Conservation (phyloP, 371 early-diverging fungal genomes). For the Nematocida major region DNA sequence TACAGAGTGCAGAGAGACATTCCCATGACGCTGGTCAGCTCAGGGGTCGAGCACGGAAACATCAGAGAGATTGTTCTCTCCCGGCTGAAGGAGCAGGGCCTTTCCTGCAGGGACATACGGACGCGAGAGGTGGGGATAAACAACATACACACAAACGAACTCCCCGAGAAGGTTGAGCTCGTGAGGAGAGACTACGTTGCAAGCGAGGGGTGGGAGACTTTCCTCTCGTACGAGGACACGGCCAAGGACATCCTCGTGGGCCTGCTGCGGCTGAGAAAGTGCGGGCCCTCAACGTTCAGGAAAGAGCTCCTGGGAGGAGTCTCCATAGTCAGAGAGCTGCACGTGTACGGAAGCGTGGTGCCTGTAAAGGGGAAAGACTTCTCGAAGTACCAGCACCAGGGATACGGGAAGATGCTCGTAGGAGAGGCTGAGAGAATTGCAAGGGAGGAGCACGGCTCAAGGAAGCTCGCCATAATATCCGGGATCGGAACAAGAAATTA, state of each 20-base stretch:
- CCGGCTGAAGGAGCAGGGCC: slow-evolving; percentile 91
- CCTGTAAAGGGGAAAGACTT: slow-evolving; percentile 88
- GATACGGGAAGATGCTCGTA: slow-evolving; percentile 93
- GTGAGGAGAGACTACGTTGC: slow-evolving; percentile 95
- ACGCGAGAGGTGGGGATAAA: slow-evolving; percentile 98
- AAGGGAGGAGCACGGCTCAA: slow-evolving; percentile 86
- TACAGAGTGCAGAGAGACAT: slow-evolving; percentile 99
- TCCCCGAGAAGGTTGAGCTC: slow-evolving; percentile 80
- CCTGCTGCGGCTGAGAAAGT: slow-evolving; percentile 82
- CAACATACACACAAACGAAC: slow-evolving; percentile 85
- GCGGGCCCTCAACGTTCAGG: slow-evolving; percentile 79
- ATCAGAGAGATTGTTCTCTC: slow-evolving; percentile 88
- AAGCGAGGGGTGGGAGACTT: slow-evolving; percentile 99
- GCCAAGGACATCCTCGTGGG: slow-evolving; percentile 93
- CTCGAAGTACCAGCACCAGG: slow-evolving; percentile 97
- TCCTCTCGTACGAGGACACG: slow-evolving; percentile 95
- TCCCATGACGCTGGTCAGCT: slow-evolving; percentile 99
- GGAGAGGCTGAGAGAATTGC: slow-evolving; percentile 98
- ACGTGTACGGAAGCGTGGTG: slow-evolving; percentile 95
- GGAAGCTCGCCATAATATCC: slow-evolving; percentile 90
- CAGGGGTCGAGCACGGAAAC: slow-evolving; percentile 98
- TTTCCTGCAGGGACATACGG: slow-evolving; percentile 91
- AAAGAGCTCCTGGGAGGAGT: slow-evolving; percentile 70
- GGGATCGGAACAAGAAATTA: slow-evolving; percentile 95
- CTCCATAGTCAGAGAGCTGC: slow-evolving; percentile 92